Conservation (phyloP, 1,284 basidiomycete genomes). For the Microbotryomycetes sp. region DNA sequence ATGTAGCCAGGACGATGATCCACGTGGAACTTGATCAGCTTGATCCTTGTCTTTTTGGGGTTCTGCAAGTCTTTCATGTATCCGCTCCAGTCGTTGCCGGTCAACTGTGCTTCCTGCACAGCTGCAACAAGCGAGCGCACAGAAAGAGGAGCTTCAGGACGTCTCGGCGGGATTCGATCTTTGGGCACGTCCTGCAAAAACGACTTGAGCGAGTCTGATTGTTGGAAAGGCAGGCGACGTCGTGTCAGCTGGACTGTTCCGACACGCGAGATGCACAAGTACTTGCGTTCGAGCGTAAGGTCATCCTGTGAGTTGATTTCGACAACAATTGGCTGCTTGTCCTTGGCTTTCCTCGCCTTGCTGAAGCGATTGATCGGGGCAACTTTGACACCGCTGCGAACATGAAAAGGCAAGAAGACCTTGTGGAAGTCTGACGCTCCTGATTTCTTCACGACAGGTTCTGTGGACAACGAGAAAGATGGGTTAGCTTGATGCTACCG, state of each 20-base stretch:
- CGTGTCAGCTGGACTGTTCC: background rate
- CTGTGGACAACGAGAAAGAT: background rate
- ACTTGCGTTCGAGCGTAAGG: constrained; percentile 5
- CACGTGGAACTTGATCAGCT: constrained; percentile 65
- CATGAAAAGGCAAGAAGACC: constrained; percentile 65
- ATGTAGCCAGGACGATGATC: constrained; percentile 75
- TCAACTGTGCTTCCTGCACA: constrained; percentile 67
- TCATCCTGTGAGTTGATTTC: constrained; percentile 37
- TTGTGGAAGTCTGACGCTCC: constrained; percentile 59
- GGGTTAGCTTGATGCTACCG: too few species aligned
- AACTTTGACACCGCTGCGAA: constrained; percentile 62
- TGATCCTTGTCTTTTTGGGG: constrained; percentile 57
- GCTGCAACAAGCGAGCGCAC: constrained; percentile 54
- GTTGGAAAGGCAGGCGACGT: too few species aligned
- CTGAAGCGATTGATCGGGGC: constrained; percentile 66
- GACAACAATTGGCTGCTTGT: constrained; percentile 48
- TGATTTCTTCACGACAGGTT: background rate
- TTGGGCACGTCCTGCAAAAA: constrained; percentile 6
- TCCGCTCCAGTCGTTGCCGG: constrained; percentile 55
- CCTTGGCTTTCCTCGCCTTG: constrained; percentile 47
- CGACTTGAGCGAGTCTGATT: constrained; percentile 11
- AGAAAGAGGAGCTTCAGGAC: constrained; percentile 11
- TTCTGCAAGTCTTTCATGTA: constrained; percentile 55
- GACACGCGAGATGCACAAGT: constrained; percentile 41
- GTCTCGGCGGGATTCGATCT: constrained; percentile 10